Percentiles rank a stretch among this genome's conserved stretches.
These are phyloP conservation scores for Fusarium algeriense DNA, from an alignment of 2,329 filamentous ascomycete genomes.

Conservation along the genomic window DNA sequence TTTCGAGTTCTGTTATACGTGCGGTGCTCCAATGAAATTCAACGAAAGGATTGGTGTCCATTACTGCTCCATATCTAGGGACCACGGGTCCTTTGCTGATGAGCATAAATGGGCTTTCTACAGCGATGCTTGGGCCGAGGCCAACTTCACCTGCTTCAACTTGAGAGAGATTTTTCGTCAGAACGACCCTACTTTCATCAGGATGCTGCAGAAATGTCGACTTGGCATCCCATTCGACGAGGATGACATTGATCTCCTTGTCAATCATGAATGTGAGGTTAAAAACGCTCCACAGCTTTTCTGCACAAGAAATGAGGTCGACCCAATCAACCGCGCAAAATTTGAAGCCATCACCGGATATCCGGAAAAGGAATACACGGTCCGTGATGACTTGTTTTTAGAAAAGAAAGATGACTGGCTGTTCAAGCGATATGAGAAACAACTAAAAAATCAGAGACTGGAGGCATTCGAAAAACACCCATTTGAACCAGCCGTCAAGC, in stretches of 20 bases:
- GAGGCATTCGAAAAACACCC: not conserved
- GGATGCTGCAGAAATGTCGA: conserved; percentile 66
- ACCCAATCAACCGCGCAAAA: conserved; percentile 1
- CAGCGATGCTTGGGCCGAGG: conserved; percentile 66
- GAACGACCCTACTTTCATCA: conserved; percentile 64
- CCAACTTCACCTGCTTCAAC: conserved; percentile 65
- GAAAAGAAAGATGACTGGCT: not conserved
- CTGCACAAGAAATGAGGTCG: conserved; percentile 22
- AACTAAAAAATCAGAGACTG: not conserved
- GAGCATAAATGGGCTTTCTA: conserved; percentile 72
- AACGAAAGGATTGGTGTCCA: not conserved
- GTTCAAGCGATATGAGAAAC: too few species aligned
- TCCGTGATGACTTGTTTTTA: not conserved
- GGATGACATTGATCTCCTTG: conserved; percentile 57
- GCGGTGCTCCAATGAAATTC: conserved; percentile 12
- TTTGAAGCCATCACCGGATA: not conserved
- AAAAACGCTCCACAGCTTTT: conserved; percentile 40
- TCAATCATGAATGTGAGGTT: conserved; percentile 57
- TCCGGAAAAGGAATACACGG: not conserved
- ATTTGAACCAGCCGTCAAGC: not conserved
- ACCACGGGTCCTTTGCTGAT: conserved; percentile 56
- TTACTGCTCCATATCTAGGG: conserved; percentile 51
- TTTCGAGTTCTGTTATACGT: conserved; percentile 53
- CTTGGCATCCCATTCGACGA: conserved; percentile 56
- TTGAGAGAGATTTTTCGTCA: conserved; percentile 69